Evolutionary conservation across 1,284 basidiomycete species (phyloP), one percentile per base, ranked within the genome.

Genomic region (Melampsora larici-populina): DNA sequence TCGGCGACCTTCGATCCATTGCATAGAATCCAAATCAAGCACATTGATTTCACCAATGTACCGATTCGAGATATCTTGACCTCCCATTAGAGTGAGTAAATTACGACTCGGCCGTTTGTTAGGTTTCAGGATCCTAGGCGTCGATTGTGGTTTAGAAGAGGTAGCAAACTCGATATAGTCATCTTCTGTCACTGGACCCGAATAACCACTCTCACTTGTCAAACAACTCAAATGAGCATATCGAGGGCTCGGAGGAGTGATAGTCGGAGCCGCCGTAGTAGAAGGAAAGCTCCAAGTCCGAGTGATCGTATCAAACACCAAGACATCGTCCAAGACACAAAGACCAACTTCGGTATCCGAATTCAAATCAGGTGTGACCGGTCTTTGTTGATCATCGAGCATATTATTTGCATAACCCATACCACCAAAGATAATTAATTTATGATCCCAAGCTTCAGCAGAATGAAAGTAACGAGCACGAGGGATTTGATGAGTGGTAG

Each of bases 201-300:
- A 51, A 46, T 48, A 48, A 21, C 70, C 70, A 62, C 46, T 31
- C 82, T 91, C 89, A 7, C 90, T 87, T 13, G 92, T 91, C 62
- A 95, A 87, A 11, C 92, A 90, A 43, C 92, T 93, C 18, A 96
- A 87, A 83, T 97, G 94, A 7, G 94, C 94, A 83, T 96, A 97
- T 79, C 94, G 90, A 21, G 92, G 89, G 48, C 90, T 90, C 0
- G 92, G 92, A 18, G 88, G 36, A 80, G 71, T 63, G 36, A 81
- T 79, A 66, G 84, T 77, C 31, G 70, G 67, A 13, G 79, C 63
- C 13, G 69, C 29, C 8, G 69, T 29, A 60, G 77, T 68, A 21
- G 76, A 29, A 24, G 80, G 80, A 43, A 74, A 78, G 2, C 73
- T 62, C 80, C 80, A 81, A 17, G 40, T 48, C 18, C 70, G 46